Conservation (phyloP, 2,329 filamentous ascomycete species). For the Fusarium verticillioides region DNA sequence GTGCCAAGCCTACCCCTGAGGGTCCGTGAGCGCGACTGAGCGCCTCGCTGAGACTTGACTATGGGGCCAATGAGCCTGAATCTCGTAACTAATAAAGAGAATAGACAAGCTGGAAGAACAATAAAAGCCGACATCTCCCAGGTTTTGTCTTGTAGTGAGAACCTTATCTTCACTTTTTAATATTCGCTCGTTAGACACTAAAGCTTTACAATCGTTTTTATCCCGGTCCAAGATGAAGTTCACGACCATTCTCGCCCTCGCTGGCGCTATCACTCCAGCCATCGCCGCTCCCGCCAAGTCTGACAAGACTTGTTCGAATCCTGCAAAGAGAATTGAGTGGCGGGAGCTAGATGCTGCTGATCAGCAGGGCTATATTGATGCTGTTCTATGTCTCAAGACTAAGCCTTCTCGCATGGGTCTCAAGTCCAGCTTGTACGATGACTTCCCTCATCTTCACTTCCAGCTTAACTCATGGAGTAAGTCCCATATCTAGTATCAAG, state of each 20-base stretch:
- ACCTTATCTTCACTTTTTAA: accelerated
- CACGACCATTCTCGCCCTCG: background rate
- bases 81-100: background rate
- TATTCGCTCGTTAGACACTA: background rate
- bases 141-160: too few relatives aligned
- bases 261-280: background rate
- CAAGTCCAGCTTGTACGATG: constrained; percentile 5
- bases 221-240: background rate
- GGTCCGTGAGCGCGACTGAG: background rate
- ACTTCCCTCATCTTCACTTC: constrained; percentile 7
- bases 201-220: too few relatives aligned
- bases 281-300: background rate
- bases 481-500: accelerated
- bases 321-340: constrained; percentile 12
- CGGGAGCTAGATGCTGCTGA: background rate
- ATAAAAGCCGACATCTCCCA: background rate
- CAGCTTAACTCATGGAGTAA: background rate
- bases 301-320: background rate
- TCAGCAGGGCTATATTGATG: constrained; percentile 5
- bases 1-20: background rate
- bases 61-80: background rate
- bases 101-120: accelerated
- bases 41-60: too few relatives aligned
- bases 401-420: constrained; percentile 18
- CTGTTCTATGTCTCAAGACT: constrained; percentile 15